Evolutionary conservation across 192 early-diverging fungal genomes (phyloP).

Genomic region (Mortierella antarctica): DNA sequence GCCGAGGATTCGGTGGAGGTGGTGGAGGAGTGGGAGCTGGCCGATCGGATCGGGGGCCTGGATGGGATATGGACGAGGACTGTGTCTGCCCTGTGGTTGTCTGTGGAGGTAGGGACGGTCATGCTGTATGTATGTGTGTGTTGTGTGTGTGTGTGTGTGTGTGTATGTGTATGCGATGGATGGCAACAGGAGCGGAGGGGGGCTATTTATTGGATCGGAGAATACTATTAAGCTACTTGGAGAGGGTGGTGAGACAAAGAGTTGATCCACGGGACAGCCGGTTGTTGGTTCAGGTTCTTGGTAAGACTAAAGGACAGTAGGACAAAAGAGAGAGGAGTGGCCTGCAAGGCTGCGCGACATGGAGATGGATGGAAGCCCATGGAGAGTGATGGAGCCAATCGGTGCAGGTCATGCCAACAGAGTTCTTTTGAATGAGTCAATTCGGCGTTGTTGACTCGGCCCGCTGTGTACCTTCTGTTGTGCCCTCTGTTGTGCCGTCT

Average conservation of each 20-base stretch:
- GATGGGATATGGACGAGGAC: constrained; percentile 15
- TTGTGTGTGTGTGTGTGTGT: too few relatives aligned
- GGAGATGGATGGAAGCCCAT: constrained; percentile 7
- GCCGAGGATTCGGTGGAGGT: constrained; percentile 2
- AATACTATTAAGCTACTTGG: background rate
- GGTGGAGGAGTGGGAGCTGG: background rate
- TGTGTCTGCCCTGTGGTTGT: background rate
- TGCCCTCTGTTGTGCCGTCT: too few relatives aligned
- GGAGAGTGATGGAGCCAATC: constrained; percentile 2
- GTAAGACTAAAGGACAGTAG: too few relatives aligned
- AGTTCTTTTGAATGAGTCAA: too few relatives aligned
- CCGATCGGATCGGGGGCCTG: constrained; percentile 17
- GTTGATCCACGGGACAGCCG: too few relatives aligned
- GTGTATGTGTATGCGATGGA: too few relatives aligned
- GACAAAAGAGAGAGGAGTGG: too few relatives aligned
- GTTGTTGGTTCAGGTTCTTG: too few relatives aligned
- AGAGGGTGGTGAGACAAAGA: too few relatives aligned
- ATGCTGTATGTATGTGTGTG: background rate
- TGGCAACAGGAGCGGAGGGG: background rate
- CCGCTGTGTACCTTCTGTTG: too few relatives aligned
- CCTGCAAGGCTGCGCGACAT: background rate
- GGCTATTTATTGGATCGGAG: background rate
- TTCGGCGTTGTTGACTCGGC: too few relatives aligned
- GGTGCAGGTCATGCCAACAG: too few relatives aligned
- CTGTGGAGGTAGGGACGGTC: background rate